A percentile compares a stretch with the other conserved stretches of the same genome.
Evolutionary conservation across 2,329 filamentous ascomycete genomes (phyloP).

Genomic region (Fusarium burgessii): DNA sequence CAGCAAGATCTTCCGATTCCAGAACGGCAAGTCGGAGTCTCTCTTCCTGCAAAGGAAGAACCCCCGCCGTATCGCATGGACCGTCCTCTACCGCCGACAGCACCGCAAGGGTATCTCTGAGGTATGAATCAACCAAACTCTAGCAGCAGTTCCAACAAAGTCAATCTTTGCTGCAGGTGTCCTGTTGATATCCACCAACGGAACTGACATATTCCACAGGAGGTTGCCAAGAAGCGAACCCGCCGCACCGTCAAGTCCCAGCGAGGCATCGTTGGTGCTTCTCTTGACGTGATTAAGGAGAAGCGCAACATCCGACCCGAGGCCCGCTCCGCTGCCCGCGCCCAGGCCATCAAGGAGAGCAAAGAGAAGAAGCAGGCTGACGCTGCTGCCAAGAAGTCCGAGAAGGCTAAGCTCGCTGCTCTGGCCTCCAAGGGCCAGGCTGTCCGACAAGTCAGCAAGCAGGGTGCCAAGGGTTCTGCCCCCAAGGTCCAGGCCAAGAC

Average conservation of each 20-base stretch:
- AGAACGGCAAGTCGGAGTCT: slow-evolving; percentile 99
- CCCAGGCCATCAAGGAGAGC: slow-evolving; percentile 92
- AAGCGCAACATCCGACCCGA: slow-evolving; percentile 94
- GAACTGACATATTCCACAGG: slow-evolving; percentile 72
- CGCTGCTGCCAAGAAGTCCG: slow-evolving; percentile 95
- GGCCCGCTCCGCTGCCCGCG: slow-evolving; percentile 91
- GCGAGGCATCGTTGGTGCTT: slow-evolving; percentile 98
- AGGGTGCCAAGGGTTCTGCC: slow-evolving; percentile 91
- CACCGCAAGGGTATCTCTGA: slow-evolving; percentile 99
- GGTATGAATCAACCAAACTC: slow-evolving; percentile 71
- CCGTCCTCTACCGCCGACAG: slow-evolving; percentile 96
- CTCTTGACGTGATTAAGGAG: slow-evolving; percentile 99
- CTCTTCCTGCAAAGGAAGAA: slow-evolving; percentile 99
- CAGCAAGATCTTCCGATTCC: slow-evolving; percentile 99
- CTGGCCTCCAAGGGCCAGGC: slow-evolving; percentile 80
- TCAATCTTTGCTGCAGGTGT: background rate
- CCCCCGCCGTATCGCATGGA: slow-evolving; percentile 99
- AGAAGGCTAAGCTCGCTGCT: slow-evolving; percentile 96
- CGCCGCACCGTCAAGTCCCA: slow-evolving; percentile 98
- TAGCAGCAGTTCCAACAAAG: background rate
- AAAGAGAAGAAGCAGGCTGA: slow-evolving; percentile 97
- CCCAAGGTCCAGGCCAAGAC: slow-evolving; percentile 87
- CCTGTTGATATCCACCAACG: slow-evolving; percentile 16
- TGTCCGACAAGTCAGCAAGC: slow-evolving; percentile 90
- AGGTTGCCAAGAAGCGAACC: slow-evolving; percentile 99